A percentile compares a stretch with the other conserved stretches of the same genome.
These are phyloP conservation scores for Spathaspora arborariae DNA, from an alignment of 805 yeast genomes.

Conservation along the genomic window DNA sequence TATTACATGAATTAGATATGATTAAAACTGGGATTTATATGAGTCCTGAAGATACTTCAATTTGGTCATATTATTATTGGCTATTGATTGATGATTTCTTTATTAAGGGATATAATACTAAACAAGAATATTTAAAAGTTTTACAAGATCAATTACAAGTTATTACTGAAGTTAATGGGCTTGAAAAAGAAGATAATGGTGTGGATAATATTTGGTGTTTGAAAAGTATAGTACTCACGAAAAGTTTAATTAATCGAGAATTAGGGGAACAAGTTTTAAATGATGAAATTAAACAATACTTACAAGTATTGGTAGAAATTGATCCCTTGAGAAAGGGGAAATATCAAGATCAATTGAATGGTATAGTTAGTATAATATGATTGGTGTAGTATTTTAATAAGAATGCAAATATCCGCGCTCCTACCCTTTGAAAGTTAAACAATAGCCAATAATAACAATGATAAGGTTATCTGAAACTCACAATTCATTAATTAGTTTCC, in stretches of 20 bases:
- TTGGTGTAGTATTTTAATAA: too few relatives aligned
- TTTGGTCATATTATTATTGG: slow-evolving; percentile 91
- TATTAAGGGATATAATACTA: slow-evolving; percentile 17
- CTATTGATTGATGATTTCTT: slow-evolving; percentile 47
- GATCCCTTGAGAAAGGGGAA: slow-evolving; percentile 68
- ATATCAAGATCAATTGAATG: slow-evolving; percentile 42
- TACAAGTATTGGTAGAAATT: slow-evolving; percentile 43
- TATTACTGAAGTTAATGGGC: slow-evolving; percentile 60
- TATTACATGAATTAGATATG: slow-evolving; percentile 58
- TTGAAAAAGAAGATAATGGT: slow-evolving; percentile 63
- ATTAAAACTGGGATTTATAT: slow-evolving; percentile 83
- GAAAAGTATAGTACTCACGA: slow-evolving; percentile 51
- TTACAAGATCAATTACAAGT: slow-evolving; percentile 43
- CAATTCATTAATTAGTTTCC: too few relatives aligned
- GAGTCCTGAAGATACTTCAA: slow-evolving; percentile 91
- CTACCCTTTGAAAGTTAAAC: too few relatives aligned
- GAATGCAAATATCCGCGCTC: too few relatives aligned
- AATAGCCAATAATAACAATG: too few relatives aligned
- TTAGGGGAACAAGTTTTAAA: slow-evolving; percentile 10
- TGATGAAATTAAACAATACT: slow-evolving; percentile 28
- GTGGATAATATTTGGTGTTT: slow-evolving; percentile 73
- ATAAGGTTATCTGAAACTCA: too few relatives aligned
- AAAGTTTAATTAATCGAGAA: slow-evolving; percentile 22
- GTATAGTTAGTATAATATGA: slow-evolving; percentile 6
- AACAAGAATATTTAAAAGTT: slow-evolving; percentile 27